phyloP scores from a whole-genome alignment of 805 yeast genomes.

The Saccharomyces paradoxus region DNA sequence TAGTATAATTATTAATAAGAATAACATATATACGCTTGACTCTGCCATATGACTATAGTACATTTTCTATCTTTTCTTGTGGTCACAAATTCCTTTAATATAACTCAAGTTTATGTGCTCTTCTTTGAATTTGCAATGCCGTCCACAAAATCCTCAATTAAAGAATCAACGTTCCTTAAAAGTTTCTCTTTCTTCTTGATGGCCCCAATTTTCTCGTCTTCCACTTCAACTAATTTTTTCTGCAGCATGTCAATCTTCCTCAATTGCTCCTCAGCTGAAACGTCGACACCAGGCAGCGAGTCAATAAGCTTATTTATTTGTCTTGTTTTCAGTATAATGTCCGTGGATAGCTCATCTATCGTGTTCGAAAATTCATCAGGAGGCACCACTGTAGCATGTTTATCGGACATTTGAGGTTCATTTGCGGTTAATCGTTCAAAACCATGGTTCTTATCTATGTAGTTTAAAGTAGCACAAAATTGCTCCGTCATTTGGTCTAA shows the following conservation, averaged over 20 bases:
- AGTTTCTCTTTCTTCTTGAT: conserved; percentile 57
- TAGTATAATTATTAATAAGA: not conserved
- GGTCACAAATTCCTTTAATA: not conserved
- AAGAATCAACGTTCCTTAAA: conserved; percentile 51
- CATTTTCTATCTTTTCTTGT: not conserved
- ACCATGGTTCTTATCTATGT: conserved; percentile 70
- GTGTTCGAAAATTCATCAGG: conserved; percentile 41
- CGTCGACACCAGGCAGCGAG: conserved; percentile 88
- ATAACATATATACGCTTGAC: not conserved
- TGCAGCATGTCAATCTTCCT: conserved; percentile 54
- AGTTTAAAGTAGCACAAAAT: conserved; percentile 68
- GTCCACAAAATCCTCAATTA: conserved; percentile 45
- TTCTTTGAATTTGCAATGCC: conserved; percentile 33
- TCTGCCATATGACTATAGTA: not conserved
- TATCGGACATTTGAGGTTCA: conserved; percentile 56
- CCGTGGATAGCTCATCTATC: conserved; percentile 71
- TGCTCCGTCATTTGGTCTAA: conserved; percentile 73
- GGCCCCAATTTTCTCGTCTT: conserved; percentile 47
- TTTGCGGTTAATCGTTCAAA: conserved; percentile 38
- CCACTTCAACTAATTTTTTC: conserved; percentile 51
- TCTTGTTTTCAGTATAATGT: conserved; percentile 74
- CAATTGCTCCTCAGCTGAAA: conserved; percentile 67
- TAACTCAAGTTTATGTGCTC: not conserved
- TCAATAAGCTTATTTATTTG: conserved; percentile 82
- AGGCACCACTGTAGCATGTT: conserved; percentile 46